phyloP scores from a whole-genome alignment of 306 rosid genomes.

The Vicia sativa region DNA sequence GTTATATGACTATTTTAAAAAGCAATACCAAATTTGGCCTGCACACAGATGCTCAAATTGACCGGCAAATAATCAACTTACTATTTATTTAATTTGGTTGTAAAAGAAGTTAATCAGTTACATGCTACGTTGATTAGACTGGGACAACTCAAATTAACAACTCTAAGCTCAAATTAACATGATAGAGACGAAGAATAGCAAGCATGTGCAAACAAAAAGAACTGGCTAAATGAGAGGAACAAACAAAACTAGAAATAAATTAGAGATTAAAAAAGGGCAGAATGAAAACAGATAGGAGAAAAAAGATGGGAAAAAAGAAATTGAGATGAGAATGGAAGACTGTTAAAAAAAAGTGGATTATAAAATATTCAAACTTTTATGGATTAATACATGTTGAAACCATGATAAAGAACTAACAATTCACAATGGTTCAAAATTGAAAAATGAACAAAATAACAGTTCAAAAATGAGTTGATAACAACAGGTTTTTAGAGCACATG shows the following conservation, averaged over 20 bases:
- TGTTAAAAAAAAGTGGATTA: not conserved
- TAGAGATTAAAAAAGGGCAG: not conserved
- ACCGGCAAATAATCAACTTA: not conserved
- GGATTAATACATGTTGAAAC: not conserved
- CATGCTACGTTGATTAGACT: not conserved
- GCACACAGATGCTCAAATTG: not conserved
- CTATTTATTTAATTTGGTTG: not conserved
- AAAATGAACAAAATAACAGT: not conserved
- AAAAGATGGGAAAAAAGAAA: not conserved
- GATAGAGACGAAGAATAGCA: not conserved
- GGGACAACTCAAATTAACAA: not conserved
- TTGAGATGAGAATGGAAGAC: not conserved
- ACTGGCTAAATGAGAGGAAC: not conserved
- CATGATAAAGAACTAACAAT: not conserved
- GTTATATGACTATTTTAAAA: not conserved
- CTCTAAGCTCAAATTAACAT: not conserved
- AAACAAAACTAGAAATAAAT: not conserved
- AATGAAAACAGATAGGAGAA: not conserved
- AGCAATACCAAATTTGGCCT: not conserved
- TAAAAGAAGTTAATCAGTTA: not conserved
- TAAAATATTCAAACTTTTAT: no score
- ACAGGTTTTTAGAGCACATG: not conserved
- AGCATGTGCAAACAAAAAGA: not conserved
- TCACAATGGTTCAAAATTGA: not conserved
- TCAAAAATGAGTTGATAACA: not conserved